These are phyloP conservation scores for Globisporangium nunn DNA, from an alignment of 352 stramenopile species.

Conservation along the genomic window DNA sequence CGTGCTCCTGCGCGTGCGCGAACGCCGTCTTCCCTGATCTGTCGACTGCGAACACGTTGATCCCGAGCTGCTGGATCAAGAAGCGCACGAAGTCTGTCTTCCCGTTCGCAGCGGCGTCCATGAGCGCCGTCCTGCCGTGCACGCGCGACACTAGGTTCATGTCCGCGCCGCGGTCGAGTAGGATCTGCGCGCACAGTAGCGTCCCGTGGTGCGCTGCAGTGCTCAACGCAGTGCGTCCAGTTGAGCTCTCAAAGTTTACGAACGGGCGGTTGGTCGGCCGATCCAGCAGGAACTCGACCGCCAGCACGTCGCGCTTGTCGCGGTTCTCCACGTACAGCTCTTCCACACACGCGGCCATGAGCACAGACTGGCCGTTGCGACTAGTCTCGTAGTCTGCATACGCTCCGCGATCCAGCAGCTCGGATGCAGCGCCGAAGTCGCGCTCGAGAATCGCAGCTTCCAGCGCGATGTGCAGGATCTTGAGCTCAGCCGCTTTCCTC, in stretches of 20 bases:
- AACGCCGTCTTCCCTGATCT: constrained; percentile 29
- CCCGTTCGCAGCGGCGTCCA: constrained; percentile 44
- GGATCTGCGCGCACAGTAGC: constrained; percentile 34
- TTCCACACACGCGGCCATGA: constrained; percentile 51
- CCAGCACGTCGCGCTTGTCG: constrained; percentile 44
- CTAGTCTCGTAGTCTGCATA: constrained; percentile 64
- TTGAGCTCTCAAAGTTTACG: constrained; percentile 58
- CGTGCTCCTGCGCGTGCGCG: constrained; percentile 23
- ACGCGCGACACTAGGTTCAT: constrained; percentile 32
- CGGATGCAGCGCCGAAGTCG: constrained; percentile 30
- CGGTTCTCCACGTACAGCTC: constrained; percentile 51
- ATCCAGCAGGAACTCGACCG: constrained; percentile 52
- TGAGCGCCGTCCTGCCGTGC: constrained; percentile 43
- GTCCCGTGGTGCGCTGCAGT: constrained; percentile 41
- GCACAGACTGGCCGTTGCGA: constrained; percentile 23
- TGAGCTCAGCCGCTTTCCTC: constrained; percentile 34
- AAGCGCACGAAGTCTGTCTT: constrained; percentile 47
- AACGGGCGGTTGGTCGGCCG: constrained; percentile 38
- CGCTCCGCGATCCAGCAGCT: constrained; percentile 45
- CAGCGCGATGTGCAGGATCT: constrained; percentile 33
- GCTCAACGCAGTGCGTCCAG: constrained; percentile 33
- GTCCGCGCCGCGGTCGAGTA: constrained; percentile 45
- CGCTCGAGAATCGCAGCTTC: constrained; percentile 35
- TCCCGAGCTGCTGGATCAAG: constrained; percentile 28
- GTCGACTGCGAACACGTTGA: constrained; percentile 34